Base-by-base conservation (phyloP, 495 filamentous ascomycete genomes). In the Penicillium taxi region DNA sequence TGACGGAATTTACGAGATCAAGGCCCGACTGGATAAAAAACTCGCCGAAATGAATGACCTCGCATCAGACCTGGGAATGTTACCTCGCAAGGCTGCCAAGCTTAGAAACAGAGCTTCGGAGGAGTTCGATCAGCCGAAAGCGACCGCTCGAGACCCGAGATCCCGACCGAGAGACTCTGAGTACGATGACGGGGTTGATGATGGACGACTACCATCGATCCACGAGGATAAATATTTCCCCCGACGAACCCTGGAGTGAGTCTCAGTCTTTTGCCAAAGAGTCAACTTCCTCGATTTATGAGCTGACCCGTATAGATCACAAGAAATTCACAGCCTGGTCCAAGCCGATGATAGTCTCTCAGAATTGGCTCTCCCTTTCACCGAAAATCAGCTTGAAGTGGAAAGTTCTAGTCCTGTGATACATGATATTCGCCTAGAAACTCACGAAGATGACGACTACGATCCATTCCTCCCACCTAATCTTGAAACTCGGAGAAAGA, bases 221-320 rank as follows among this genome's bases (percentile, higher is more conserved):
- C 55, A 78, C 33, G 91, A 98, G 59, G 80, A 84, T 52, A 91
- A 88, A 58, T 63, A 62, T 24, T 93, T 76, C 48, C 82, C 82
- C 11, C 67, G 86, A 38, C 66, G 64, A 39, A 89, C 85, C 2
- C 60, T 91, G 41, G 83, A 80, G 84, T 93, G 69, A 47, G 77
- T 55, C 19, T 6, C 4, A 9, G 0, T 17, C 5, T 16, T 24
- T 7, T 15, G 19, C 14, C 6, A n/a, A n/a, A n/a, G n/a, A n/a
- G n/a, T n/a, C n/a, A n/a, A 14, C 7, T 3, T 5, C 26, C 36
- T 22, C 32, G 32, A 1, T 26, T 2, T 32, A 41, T 45, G 47
- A 30, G n/a, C 59, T 55, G 30, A 55, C 6, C 7, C 13, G 23
- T 19, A 9, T 21, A 74, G 72, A 41, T 40, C 56, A 5, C 55